Evolutionary conservation across 176 grass and related monocot species (phyloP).

Genomic region (Hsuehochloa calcarea): DNA sequence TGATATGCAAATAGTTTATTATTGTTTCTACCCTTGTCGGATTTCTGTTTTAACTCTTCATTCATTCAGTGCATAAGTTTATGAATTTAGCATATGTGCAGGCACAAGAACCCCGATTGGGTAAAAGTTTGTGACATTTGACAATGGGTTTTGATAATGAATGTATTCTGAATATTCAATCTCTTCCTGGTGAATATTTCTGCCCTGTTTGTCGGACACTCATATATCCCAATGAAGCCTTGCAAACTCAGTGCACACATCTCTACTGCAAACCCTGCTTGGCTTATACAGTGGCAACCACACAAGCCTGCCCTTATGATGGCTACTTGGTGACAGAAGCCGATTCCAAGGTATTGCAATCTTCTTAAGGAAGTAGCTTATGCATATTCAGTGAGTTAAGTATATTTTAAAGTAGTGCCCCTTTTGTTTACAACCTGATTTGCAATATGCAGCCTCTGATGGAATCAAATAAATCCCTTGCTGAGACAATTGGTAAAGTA

Average conservation of each 20-base stretch:
- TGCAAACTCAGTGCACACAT: constrained; percentile 96
- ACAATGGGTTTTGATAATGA: constrained; percentile 96
- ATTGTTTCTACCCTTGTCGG: background rate
- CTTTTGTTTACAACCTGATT: constrained; percentile 25
- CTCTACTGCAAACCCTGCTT: constrained; percentile 99
- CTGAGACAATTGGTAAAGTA: constrained; percentile 75
- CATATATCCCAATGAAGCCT: constrained; percentile 78
- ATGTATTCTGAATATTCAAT: constrained; percentile 84
- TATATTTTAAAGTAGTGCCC: constrained; percentile 7
- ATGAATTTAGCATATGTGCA: constrained; percentile 25
- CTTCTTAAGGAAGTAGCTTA: background rate
- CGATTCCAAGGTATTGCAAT: constrained; percentile 78
- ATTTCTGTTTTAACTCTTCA: constrained; percentile 3
- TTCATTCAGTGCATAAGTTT: background rate
- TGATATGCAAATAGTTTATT: background rate
- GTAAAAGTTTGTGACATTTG: background rate
- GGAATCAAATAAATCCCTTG: constrained; percentile 77
- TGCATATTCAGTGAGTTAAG: background rate
- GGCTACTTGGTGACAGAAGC: constrained; percentile 95
- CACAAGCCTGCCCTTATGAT: constrained; percentile 95
- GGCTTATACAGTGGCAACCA: constrained; percentile 79
- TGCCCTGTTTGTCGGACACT: constrained; percentile 98
- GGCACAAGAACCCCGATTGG: constrained; percentile 28
- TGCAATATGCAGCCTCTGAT: constrained; percentile 65
- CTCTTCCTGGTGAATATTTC: constrained; percentile 98